phyloP scores from a whole-genome alignment of 768 basidiomycete species.

The Macrolepiota fuliginosa region DNA sequence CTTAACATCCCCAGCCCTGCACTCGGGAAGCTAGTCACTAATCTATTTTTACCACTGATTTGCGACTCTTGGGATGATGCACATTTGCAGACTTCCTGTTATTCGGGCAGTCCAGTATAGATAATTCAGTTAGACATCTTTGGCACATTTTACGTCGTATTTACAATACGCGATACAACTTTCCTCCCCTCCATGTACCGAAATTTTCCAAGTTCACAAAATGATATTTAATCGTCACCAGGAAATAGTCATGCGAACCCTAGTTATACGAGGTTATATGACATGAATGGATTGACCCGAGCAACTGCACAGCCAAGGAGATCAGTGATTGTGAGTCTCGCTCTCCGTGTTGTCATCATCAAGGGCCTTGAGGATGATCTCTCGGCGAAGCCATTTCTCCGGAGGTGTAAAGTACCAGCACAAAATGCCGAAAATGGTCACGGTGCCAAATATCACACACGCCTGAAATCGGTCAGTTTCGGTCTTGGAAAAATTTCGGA shows the following conservation, averaged over 20 bases:
- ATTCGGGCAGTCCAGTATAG: neutral
- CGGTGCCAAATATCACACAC: slow-evolving; percentile 72
- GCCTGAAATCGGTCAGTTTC: slow-evolving; percentile 40
- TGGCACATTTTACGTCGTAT: neutral
- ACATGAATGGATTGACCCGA: neutral
- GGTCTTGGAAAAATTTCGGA: neutral
- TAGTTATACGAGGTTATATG: neutral
- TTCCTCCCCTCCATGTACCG: neutral
- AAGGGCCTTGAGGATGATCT: slow-evolving; percentile 55
- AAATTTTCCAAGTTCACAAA: neutral
- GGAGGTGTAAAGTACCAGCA: slow-evolving; percentile 81
- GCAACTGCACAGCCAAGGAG: neutral
- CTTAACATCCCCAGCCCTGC: neutral
- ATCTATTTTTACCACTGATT: neutral
- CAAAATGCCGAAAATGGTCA: slow-evolving; percentile 74
- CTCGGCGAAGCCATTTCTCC: slow-evolving; percentile 75
- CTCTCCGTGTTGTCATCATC: slow-evolving; percentile 20
- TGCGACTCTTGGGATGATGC: neutral
- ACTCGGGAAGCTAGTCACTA: neutral
- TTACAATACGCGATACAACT: neutral
- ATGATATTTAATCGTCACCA: neutral
- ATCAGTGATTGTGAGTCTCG: slow-evolving; percentile 1
- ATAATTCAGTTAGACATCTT: neutral
- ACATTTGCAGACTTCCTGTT: neutral
- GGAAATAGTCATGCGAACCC: neutral